phyloP scores from a whole-genome alignment of 306 rosid genomes.

The Castanea crenata region DNA sequence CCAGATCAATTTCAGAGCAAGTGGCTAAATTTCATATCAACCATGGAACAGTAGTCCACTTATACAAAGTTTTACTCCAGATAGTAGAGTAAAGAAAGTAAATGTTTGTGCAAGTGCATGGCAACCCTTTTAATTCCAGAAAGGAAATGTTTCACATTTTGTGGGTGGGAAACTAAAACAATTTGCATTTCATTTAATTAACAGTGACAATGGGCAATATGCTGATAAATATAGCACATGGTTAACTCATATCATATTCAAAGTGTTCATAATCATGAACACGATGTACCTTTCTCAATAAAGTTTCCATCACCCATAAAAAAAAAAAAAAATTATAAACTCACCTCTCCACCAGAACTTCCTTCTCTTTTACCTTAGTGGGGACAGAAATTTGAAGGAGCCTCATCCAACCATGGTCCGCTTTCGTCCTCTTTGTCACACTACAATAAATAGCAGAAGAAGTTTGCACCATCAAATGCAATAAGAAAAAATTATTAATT shows the following conservation, averaged over 20 bases:
- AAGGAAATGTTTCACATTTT: neutral
- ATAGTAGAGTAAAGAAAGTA: neutral
- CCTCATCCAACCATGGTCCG: constrained; percentile 91
- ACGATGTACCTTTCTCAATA: no score
- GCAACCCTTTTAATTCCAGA: neutral
- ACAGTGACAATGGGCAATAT: neutral
- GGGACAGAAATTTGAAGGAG: constrained; percentile 8
- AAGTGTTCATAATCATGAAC: no score
- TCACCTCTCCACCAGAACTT: neutral
- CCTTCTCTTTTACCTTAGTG: constrained; percentile 5
- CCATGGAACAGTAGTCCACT: neutral
- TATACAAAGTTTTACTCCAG: neutral
- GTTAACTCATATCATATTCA: neutral
- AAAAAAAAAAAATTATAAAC: no score
- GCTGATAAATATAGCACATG: constrained; percentile 10
- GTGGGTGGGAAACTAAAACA: constrained; percentile 5
- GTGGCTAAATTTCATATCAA: neutral
- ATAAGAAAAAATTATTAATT: neutral
- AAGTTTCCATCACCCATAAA: no score
- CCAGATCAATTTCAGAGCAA: neutral
- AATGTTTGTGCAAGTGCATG: neutral
- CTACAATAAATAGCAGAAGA: constrained; percentile 30
- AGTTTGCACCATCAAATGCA: neutral
- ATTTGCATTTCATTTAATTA: neutral
- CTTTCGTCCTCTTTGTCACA: constrained; percentile 87